Evolutionary conservation across 768 basidiomycete species (phyloP).

Genomic region (Rossbeevera mucosa): DNA sequence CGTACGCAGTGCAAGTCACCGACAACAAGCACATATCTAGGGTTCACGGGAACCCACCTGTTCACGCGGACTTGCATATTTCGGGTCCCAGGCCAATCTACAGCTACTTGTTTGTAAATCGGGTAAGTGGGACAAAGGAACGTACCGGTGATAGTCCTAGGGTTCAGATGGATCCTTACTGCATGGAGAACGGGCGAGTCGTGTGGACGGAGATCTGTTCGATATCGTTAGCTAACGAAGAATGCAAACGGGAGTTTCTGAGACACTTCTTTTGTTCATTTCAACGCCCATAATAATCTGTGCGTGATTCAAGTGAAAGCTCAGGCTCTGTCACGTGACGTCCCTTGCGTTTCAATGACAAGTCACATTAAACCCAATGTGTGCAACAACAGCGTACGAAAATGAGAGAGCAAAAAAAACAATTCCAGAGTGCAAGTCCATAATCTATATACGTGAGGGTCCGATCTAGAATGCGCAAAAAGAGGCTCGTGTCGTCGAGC

Average conservation of each 20-base stretch:
- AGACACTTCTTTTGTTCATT: not conserved
- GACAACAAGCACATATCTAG: not conserved
- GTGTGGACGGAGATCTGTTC: constrained; percentile 13
- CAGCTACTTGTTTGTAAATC: not conserved
- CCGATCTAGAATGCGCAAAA: constrained; percentile 20
- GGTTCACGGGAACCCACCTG: constrained; percentile 1
- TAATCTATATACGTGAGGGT: constrained; percentile 27
- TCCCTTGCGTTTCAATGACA: constrained; percentile 2
- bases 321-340: constrained; percentile 7
- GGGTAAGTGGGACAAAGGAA: not conserved
- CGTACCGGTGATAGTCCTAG: constrained; percentile 7
- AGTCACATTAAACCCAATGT: constrained; percentile 17
- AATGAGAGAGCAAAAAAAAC: constrained; percentile 7
- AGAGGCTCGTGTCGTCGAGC: constrained; percentile 8
- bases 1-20: constrained; percentile 5
- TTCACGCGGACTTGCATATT: constrained; percentile 6
- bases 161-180: not conserved
- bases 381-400: constrained; percentile 21
- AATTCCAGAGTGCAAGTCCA: constrained; percentile 26
- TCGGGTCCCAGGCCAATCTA: constrained; percentile 6
- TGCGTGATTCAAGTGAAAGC: not conserved
- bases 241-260: not conserved
- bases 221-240: not conserved
- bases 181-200: not conserved
- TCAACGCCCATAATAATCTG: not conserved